A percentile compares a stretch with the other conserved stretches of the same genome.
phyloP scores from a whole-genome alignment of 768 basidiomycete genomes.

The Amanita jacksonii region DNA sequence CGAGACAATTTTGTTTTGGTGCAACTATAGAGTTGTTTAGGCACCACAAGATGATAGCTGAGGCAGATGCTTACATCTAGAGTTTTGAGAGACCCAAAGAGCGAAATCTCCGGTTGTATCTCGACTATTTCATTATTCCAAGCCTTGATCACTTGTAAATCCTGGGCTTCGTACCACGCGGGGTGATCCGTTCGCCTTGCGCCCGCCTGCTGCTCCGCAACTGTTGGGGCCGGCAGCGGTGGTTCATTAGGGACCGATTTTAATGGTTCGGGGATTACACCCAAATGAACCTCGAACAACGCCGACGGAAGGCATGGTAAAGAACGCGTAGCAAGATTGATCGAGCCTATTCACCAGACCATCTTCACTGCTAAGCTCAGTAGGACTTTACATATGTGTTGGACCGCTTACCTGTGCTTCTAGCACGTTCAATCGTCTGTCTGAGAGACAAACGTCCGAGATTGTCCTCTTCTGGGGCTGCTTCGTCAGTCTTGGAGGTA shows the following conservation, averaged over 20 bases:
- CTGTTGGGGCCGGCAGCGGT: conserved; percentile 24
- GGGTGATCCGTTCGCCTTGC: conserved; percentile 37
- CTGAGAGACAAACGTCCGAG: conserved; percentile 59
- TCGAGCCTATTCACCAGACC: conserved; percentile 39
- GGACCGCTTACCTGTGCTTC: conserved; percentile 57
- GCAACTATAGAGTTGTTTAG: conserved; percentile 38
- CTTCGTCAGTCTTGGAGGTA: conserved; percentile 24
- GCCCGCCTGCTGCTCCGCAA: conserved; percentile 22
- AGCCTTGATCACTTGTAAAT: conserved; percentile 64
- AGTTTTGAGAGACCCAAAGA: conserved; percentile 75
- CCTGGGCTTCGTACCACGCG: conserved; percentile 78
- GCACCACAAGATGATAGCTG: neutral
- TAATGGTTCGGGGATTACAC: conserved; percentile 61
- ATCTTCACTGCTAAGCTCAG: conserved; percentile 40
- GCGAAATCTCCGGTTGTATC: conserved; percentile 72
- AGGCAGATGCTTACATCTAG: conserved; percentile 51
- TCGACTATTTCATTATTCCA: conserved; percentile 76
- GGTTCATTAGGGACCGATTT: conserved; percentile 58
- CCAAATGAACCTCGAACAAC: conserved; percentile 74
- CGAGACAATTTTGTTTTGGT: conserved; percentile 56
- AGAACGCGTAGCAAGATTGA: conserved; percentile 69
- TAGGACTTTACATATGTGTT: conserved; percentile 17
- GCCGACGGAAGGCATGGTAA: conserved; percentile 67
- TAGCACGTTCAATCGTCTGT: conserved; percentile 70
- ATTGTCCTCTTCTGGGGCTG: conserved; percentile 29